Evolutionary conservation across 352 stramenopile species (phyloP).

Genomic region (Nothophytophthora sp.): DNA sequence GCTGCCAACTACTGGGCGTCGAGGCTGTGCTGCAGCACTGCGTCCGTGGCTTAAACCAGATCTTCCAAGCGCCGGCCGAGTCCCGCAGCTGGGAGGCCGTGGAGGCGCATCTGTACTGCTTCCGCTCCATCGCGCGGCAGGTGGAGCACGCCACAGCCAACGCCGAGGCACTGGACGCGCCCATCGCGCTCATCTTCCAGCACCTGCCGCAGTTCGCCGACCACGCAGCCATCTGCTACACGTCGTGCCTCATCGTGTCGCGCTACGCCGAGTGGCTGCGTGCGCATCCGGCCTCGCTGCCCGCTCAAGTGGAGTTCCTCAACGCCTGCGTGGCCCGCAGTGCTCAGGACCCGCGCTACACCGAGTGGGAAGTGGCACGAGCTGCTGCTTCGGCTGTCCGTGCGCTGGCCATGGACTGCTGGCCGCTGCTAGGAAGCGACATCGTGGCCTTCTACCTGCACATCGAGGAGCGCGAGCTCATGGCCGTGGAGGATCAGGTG

Average conservation of each 20-base stretch:
- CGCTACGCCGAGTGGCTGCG: slow-evolving; percentile 78
- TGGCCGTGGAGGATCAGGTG: slow-evolving; percentile 82
- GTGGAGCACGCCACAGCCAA: slow-evolving; percentile 52
- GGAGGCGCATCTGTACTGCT: slow-evolving; percentile 82
- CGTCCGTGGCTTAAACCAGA: slow-evolving; percentile 68
- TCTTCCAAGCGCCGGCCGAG: slow-evolving; percentile 52
- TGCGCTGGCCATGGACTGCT: slow-evolving; percentile 80
- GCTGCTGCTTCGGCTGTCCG: slow-evolving; percentile 73
- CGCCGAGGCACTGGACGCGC: slow-evolving; percentile 23
- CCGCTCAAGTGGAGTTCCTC: slow-evolving; percentile 65
- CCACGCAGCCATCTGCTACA: slow-evolving; percentile 86
- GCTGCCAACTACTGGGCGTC: slow-evolving; percentile 71
- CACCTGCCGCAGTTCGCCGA: slow-evolving; percentile 71
- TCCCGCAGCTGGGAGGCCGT: slow-evolving; percentile 73
- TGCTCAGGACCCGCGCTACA: slow-evolving; percentile 40
- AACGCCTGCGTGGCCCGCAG: slow-evolving; percentile 70
- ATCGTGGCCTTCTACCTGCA: slow-evolving; percentile 80
- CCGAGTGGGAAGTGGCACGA: slow-evolving; percentile 76
- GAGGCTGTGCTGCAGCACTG: slow-evolving; percentile 76
- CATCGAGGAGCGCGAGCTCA: slow-evolving; percentile 64
- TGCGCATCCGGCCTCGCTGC: slow-evolving; percentile 45
- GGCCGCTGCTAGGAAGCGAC: slow-evolving; percentile 60
- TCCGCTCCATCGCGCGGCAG: slow-evolving; percentile 82
- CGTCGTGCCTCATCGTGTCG: slow-evolving; percentile 83
- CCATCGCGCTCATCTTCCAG: slow-evolving; percentile 77